Evolutionary conservation across 257 asterid genomes (phyloP).

Genomic region (Leptodermis oblonga): DNA sequence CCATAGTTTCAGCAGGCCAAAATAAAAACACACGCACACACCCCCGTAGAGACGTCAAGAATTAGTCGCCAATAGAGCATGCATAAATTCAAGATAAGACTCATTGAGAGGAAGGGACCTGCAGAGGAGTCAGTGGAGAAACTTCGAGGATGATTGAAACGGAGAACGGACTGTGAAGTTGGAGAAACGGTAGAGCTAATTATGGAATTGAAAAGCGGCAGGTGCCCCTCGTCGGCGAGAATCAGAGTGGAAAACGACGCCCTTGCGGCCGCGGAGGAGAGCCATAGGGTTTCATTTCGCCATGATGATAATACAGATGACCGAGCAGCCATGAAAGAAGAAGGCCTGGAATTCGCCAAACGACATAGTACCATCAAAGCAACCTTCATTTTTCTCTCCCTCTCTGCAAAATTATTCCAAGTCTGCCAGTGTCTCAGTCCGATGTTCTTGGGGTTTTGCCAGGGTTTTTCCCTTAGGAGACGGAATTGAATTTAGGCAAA

Average conservation of each 20-base stretch:
- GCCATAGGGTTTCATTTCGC: constrained; percentile 39
- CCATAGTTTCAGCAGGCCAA: neutral
- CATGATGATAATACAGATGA: constrained; percentile 23
- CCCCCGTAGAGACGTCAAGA: neutral
- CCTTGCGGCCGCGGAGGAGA: constrained; percentile 64
- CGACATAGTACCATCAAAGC: constrained; percentile 45
- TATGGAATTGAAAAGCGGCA: too few species aligned
- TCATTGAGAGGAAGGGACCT: constrained; percentile 37
- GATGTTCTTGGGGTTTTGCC: neutral
- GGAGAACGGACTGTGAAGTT: too few species aligned
- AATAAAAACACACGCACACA: neutral
- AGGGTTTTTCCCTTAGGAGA: neutral
- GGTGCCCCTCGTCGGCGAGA: too few species aligned
- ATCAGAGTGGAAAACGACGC: constrained; percentile 61
- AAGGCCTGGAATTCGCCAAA: too few species aligned
- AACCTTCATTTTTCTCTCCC: constrained; percentile 40
- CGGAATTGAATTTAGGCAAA: neutral
- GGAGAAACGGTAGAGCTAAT: too few species aligned
- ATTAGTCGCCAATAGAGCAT: neutral
- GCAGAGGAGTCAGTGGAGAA: constrained; percentile 62
- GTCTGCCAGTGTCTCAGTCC: neutral
- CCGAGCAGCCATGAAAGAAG: constrained; percentile 25
- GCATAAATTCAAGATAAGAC: neutral
- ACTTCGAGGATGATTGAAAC: constrained; percentile 37
- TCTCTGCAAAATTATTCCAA: neutral